Evolutionary conservation across 2,329 filamentous ascomycete species (phyloP).

Genomic region (Sporothrix pseudoabietina): DNA sequence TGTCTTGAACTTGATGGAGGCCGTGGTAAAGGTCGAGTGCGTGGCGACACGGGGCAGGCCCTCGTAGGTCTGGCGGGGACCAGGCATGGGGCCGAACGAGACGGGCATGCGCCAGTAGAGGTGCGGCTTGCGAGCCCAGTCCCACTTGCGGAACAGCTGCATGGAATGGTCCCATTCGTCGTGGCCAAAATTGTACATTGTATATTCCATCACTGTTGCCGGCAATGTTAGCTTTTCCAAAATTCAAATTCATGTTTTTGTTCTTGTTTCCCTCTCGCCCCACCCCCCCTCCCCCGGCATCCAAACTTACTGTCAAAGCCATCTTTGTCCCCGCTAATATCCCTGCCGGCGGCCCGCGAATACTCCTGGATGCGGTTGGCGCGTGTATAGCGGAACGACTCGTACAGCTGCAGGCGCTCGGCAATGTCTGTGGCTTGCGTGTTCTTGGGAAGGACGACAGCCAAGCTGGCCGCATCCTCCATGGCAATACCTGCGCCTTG

Average conservation of each 20-base stretch:
- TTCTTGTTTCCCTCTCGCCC: constrained; percentile 8
- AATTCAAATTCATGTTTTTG: too few relatives aligned
- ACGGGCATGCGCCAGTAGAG: constrained; percentile 50
- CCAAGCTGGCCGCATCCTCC: constrained; percentile 65
- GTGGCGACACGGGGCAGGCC: constrained; percentile 40
- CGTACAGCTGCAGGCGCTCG: constrained; percentile 60
- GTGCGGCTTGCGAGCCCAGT: constrained; percentile 44
- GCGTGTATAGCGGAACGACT: constrained; percentile 59
- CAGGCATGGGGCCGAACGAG: constrained; percentile 51
- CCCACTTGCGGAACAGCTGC: constrained; percentile 53
- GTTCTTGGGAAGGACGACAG: constrained; percentile 55
- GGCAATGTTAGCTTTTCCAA: too few relatives aligned
- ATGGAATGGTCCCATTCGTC: constrained; percentile 60
- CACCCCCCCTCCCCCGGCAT: neutral
- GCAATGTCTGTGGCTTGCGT: constrained; percentile 51
- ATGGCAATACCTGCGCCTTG: constrained; percentile 67
- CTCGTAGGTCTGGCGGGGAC: constrained; percentile 46
- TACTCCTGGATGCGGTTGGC: constrained; percentile 38
- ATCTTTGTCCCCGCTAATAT: constrained; percentile 46
- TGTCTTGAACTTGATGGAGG: constrained; percentile 54
- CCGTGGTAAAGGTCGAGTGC: constrained; percentile 46
- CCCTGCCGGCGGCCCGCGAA: constrained; percentile 55
- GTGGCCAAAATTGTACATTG: constrained; percentile 58
- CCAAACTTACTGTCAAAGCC: constrained; percentile 44
- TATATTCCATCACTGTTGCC: constrained; percentile 45